Evolutionary conservation across 192 early-diverging fungal species (phyloP), one percentile per base, ranked within the genome.

Genomic region (Backusella westeae): DNA sequence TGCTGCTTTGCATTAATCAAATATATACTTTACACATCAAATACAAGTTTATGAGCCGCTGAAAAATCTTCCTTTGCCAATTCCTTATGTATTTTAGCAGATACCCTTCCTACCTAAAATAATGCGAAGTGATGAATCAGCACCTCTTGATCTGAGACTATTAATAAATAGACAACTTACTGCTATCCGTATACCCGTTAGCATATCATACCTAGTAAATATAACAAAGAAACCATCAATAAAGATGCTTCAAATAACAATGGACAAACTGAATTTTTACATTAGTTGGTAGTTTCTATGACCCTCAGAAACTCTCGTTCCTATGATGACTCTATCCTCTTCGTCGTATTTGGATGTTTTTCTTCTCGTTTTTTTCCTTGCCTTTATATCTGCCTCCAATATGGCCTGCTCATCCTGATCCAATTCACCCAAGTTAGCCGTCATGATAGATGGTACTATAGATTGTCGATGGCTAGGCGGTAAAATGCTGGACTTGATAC

Each of bases 221-320:
- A 23, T 59, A 23, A 23, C 7, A 53, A 34, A 63, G 32, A 32
- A 73, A 9, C 10, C 6, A 23, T 59, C 8, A 29, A 63, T 29
- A 63, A n/a, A 10, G 23, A 44, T 1, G 52, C 42, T 35, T 15
- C 35, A 34, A 10, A 26, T 21, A 21, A 72, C 15, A 44, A 21
- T 8, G n/a, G 9, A 29, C 3, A 63, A 26, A 29, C 3, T 29
- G n/a, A 12, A 12, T 19, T 1, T 39, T 72, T 76, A 76, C 97
- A 99, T 99, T 21, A 98, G 86, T 70, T 95, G 90, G 78, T 97
- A 99, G 82, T 99, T 98, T n/a, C 87, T 90, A 83, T 99, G 97
- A n/a, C 92, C 95, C 63, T 97, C 95, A 19, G 92, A 91, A 56
- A 99, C 95, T 42, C 91, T 91, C 0, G 96, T 98, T 26, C 96